phyloP scores from a whole-genome alignment of 371 early-diverging fungal genomes.

The Funneliformis caledonium region DNA sequence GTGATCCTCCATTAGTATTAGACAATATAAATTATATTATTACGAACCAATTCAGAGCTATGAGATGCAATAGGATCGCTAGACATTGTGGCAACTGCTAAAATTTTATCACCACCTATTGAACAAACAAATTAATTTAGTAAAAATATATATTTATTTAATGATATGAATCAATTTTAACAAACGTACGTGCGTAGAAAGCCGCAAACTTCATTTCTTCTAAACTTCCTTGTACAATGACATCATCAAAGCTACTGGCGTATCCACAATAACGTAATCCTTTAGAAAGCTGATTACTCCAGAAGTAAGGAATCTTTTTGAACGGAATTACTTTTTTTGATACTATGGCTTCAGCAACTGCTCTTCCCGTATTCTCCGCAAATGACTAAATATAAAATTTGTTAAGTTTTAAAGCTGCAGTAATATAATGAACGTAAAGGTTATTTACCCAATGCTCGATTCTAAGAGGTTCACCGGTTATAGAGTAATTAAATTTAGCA shows the following conservation, averaged over 20 bases:
- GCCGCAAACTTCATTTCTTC: conserved; percentile 54
- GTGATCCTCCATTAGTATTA: neutral
- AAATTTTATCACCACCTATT: conserved; percentile 48
- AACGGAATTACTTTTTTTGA: conserved; percentile 44
- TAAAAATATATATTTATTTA: neutral
- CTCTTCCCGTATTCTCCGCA: conserved; percentile 60
- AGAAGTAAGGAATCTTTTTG: conserved; percentile 58
- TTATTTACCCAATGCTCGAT: conserved; percentile 59
- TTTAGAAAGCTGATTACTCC: conserved; percentile 61
- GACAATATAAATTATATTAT: neutral
- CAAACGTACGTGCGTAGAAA: conserved; percentile 51
- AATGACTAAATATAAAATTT: conserved; percentile 43
- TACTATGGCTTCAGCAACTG: conserved; percentile 45
- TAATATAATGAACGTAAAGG: neutral
- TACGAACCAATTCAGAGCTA: conserved; percentile 53
- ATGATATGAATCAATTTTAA: neutral
- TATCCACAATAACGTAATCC: conserved; percentile 59
- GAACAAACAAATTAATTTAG: neutral
- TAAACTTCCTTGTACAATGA: conserved; percentile 53
- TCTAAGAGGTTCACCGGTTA: conserved; percentile 53
- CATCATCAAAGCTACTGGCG: conserved; percentile 55
- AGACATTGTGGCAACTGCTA: conserved; percentile 55
- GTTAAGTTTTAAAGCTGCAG: too few species aligned
- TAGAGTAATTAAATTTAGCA: conserved; percentile 57
- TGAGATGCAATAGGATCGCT: conserved; percentile 59